Base-by-base conservation (phyloP, 108 stramenopile species). In the Pelagomonas calceolata region DNA sequence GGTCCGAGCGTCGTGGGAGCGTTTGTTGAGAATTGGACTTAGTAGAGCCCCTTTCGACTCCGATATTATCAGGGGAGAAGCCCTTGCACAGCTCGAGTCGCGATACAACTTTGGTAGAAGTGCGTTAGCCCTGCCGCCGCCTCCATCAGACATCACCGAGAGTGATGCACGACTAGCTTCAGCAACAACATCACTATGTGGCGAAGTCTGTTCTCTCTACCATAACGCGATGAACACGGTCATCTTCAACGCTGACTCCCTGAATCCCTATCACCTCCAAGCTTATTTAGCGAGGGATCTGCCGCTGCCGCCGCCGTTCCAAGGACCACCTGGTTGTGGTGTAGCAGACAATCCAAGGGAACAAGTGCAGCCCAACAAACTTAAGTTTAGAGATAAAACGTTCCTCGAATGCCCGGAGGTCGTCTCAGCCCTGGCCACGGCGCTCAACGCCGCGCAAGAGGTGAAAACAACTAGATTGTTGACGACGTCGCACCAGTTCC, bases 141-240 rank as follows among this genome's bases (percentile, higher is more conserved):
- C 29, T 17, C n/a, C n/a, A n/a, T n/a, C n/a, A n/a, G n/a, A n/a
- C n/a, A 16, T 31, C 10, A 7, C 30, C 10, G 21, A 26, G 32
- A 5, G 0, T 36, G 7, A 12, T 0, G 51, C 46, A 14, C n/a
- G n/a, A n/a, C n/a, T n/a, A n/a, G n/a, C n/a, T n/a, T n/a, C n/a
- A n/a, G n/a, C n/a, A n/a, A n/a, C n/a, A n/a, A n/a, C n/a, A n/a
- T n/a, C n/a, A n/a, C 31, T 76, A 21, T 21, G 78, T 12, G 39
- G 68, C 32, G 76, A 85, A 34, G 82, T 71, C 17, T 70, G 32
- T 43, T 63, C 64, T 4, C 79, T 82, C 43, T 84, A 75, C 71
- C 51, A 71, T 29, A 68, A 78, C 26, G 68, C 77, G 26, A 85
- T 85, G 82, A 85, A 85, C 82, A 78, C 74, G 64, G 36, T 85